These are phyloP conservation scores for Solioccasus polychromus DNA, from an alignment of 768 basidiomycete genomes.

Conservation along the genomic window DNA sequence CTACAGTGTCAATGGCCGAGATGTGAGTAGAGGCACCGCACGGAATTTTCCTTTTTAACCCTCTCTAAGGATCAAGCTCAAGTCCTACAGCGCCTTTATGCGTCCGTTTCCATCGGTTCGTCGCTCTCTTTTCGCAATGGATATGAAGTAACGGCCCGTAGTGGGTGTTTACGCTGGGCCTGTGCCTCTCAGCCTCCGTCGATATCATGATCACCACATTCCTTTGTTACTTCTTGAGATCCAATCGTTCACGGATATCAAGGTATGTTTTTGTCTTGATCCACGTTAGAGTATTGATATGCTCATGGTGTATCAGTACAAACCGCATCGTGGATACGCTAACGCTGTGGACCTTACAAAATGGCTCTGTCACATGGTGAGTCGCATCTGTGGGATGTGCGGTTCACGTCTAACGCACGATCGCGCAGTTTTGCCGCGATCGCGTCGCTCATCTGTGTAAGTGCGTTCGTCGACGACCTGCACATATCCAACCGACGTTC, in stretches of 20 bases:
- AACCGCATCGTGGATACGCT: constrained; percentile 20
- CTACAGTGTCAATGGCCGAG: constrained; percentile 19
- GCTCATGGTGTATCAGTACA: constrained; percentile 5
- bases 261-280: constrained; percentile 24
- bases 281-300: not conserved
- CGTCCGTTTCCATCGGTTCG: constrained; percentile 12
- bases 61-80: constrained; percentile 12
- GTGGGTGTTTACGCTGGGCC: constrained; percentile 47
- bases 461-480: not conserved
- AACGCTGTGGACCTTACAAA: constrained; percentile 22
- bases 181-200: constrained; percentile 42
- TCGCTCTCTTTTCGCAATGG: not conserved
- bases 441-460: constrained; percentile 19
- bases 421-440: constrained; percentile 12
- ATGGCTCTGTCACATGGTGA: constrained; percentile 23
- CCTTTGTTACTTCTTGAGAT: constrained; percentile 41
- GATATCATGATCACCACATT: constrained; percentile 45
- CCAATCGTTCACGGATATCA: constrained; percentile 35
- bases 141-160: constrained; percentile 15
- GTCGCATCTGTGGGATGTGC: not conserved
- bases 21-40: constrained; percentile 12
- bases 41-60: not conserved
- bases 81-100: constrained; percentile 7
- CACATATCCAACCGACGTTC: not conserved
- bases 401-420: not conserved